Evolutionary conservation across 192 early-diverging fungal species (phyloP).

Genomic region (Dissophora globulifera): DNA sequence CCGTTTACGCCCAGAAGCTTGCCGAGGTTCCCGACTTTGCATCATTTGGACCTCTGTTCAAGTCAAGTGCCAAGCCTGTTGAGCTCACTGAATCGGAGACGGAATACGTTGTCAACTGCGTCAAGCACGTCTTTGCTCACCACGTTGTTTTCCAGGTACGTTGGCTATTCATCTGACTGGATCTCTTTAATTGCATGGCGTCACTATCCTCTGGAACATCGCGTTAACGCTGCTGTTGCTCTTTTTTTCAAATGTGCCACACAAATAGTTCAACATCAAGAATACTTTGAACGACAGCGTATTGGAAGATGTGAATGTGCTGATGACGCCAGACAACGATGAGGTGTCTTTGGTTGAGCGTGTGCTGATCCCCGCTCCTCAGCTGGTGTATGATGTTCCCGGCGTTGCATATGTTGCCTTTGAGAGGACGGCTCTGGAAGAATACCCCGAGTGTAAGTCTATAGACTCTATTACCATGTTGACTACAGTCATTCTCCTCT

Average conservation of each 20-base stretch:
- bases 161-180: no score
- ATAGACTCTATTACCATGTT: not conserved
- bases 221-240: not conserved
- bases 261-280: slow-evolving; percentile 81
- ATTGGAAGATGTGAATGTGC: slow-evolving; percentile 89
- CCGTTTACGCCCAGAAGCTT: slow-evolving; percentile 79
- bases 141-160: slow-evolving; percentile 94
- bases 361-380: slow-evolving; percentile 74
- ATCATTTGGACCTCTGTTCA: slow-evolving; percentile 86
- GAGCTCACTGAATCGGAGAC: slow-evolving; percentile 94
- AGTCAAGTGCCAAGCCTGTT: slow-evolving; percentile 78
- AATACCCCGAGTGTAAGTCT: slow-evolving; percentile 66
- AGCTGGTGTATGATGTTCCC: slow-evolving; percentile 82
- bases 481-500: not conserved
- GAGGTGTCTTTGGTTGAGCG: slow-evolving; percentile 70
- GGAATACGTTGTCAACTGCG: slow-evolving; percentile 91
- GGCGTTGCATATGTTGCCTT: slow-evolving; percentile 88
- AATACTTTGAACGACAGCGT: slow-evolving; percentile 96
- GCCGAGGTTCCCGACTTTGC: slow-evolving; percentile 86
- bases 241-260: not conserved
- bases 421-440: slow-evolving; percentile 69
- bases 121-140: slow-evolving; percentile 92
- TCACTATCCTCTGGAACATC: no score
- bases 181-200: no score
- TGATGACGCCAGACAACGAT: slow-evolving; percentile 79